Base-by-base conservation (phyloP, 2,329 filamentous ascomycete species). In the Mycosphaerella arachidis region DNA sequence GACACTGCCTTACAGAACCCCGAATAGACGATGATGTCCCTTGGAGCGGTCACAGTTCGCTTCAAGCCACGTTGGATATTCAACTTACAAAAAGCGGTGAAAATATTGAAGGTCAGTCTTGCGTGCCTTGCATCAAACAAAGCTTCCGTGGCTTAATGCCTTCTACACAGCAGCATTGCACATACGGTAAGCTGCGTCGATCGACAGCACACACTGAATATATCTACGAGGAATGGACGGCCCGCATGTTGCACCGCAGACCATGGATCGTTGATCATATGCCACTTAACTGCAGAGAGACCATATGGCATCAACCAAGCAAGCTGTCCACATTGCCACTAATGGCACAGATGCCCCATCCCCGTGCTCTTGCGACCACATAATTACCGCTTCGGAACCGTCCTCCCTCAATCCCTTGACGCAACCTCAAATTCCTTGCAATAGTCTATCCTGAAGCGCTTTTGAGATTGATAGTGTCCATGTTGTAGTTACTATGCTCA, bases 381-480 rank as follows among this genome's bases (percentile, higher is more conserved):
- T 37, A 40, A 66, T 65, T 7, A 65, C 61, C 48, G 64, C 61
- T 65, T 65, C 30, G 56, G 57, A 13, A 63, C 59, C 18, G 48
- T 64, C 5, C 64, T 24, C 63, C 58, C 18, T 63, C 53, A 48
- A 55, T 66, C 63, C 27, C 59, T 56, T 48, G 66, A 29, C 24
- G 63, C 65, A 24, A 53, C 20, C 24, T 33, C 60, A 43, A 67
- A 51, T 31, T 66, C 65, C 52, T 64, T 24, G 24, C 24, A 24
- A 24, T 24, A 3, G 24, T 24, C 24, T 24, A 24, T 24, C 2
- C 24, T 24, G 24, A 24, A 24, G 24, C 24, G 24, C 24, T 24
- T 24, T 24, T 24, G 24, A 24, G 3, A 24, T 24, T 24, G 24
- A 24, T 3, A 24, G 24, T 24, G 24, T 24, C 24, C 24, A 24